Base-by-base conservation (phyloP, 2,329 filamentous ascomycete species). In the Fusarium graminum region DNA sequence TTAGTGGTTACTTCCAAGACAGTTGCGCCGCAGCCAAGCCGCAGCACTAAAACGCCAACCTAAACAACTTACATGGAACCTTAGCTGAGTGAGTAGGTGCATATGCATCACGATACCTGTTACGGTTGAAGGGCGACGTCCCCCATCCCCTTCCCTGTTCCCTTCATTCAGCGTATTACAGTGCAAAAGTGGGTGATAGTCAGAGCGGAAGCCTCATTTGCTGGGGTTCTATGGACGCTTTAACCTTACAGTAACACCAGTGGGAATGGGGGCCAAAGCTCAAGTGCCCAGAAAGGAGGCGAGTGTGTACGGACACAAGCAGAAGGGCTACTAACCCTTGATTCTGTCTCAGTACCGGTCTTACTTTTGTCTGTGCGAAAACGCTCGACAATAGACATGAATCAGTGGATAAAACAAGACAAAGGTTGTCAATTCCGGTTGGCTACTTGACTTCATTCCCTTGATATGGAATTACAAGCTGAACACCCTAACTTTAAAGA, bases 251-350 rank as follows among this genome's bases (percentile, higher is more conserved):
- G 47, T 49, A 50, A 36, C 42, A 67, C 38, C 45, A 39, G 57
- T 29, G 28, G 50, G 57, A 50, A 67, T 65, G 65, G 59, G 50
- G 59, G 55, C 64, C 62, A 55, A 61, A 56, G 51, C 51, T 42
- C 59, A 60, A 47, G 54, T 43, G 51, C 43, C 64, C 54, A 53
- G 59, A 57, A 57, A 50, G 36, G 58, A 45, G 59, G 52, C 16
- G 58, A 50, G 43, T 57, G 6, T 45, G 29, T n/a, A 25, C 19
- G 16, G 44, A 16, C 12, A 34, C 40, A 52, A 32, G 45, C 40
- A 16, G 19, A 29, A 28, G 43, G 16, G 29, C n/a, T 25, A 49
- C 38, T 46, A 22, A 22, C 38, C 49, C 32, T 62, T 41, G 32
- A 32, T 38, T 25, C 32, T 36, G 26, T 36, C 43, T 38, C 56